Evolutionary conservation across 2,329 filamentous ascomycete species (phyloP).

Genomic region (Pezicula carpinea): DNA sequence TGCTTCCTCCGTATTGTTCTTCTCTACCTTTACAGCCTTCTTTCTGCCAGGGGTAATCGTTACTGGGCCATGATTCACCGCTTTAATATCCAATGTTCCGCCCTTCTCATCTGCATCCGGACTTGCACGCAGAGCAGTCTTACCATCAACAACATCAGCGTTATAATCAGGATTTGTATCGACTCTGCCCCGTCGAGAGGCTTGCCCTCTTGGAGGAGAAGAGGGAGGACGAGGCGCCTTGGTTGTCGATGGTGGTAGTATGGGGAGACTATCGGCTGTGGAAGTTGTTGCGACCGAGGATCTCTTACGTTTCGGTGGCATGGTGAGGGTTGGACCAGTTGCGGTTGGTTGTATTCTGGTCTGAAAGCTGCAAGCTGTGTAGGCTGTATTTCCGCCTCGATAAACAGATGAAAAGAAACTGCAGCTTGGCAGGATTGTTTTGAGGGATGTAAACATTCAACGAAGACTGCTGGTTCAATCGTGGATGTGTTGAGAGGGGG

Average conservation of each 20-base stretch:
- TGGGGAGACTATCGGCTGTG: neutral
- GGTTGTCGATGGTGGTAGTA: neutral
- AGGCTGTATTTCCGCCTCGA: neutral
- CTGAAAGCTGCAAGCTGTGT: neutral
- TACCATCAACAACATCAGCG: slow-evolving; percentile 25
- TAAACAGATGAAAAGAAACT: neutral
- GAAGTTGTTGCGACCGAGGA: slow-evolving; percentile 13
- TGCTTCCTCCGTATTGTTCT: slow-evolving; percentile 13
- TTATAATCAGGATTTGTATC: slow-evolving; percentile 28
- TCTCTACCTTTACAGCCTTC: slow-evolving; percentile 9
- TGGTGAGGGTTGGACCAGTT: slow-evolving; percentile 4
- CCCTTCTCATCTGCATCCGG: slow-evolving; percentile 25
- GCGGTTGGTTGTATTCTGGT: neutral
- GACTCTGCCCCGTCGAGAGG: slow-evolving; percentile 16
- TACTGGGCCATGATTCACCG: slow-evolving; percentile 3
- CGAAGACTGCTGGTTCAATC: neutral
- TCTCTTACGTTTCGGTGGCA: slow-evolving; percentile 27
- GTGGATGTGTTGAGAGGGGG: neutral
- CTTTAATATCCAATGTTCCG: slow-evolving; percentile 19
- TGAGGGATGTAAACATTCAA: neutral
- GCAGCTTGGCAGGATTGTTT: neutral
- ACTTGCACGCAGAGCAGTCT: slow-evolving; percentile 25
- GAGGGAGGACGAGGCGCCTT: slow-evolving; percentile 8
- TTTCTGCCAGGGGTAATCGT: slow-evolving; percentile 7
- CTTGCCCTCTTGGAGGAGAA: slow-evolving; percentile 14